Percentiles rank a stretch among this genome's conserved stretches.
Evolutionary conservation across 306 rosid genomes (phyloP).

Genomic region (Quercus dentata): DNA sequence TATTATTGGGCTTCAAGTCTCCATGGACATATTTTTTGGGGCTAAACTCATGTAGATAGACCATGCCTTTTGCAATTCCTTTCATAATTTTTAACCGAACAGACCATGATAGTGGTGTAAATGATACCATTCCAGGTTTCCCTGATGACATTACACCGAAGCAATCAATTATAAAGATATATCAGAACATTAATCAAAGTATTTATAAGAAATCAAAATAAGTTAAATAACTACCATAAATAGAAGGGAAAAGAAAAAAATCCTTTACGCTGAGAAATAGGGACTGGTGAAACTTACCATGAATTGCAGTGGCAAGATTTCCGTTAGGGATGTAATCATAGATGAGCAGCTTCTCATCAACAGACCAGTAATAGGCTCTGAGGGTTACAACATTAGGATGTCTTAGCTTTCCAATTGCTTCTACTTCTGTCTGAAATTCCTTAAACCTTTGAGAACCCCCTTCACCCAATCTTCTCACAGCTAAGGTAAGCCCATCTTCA

Average conservation of each 20-base stretch:
- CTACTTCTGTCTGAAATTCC: conserved; percentile 97
- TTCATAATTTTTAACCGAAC: conserved; percentile 66
- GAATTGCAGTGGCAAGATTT: conserved; percentile 83
- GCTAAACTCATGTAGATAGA: conserved; percentile 86
- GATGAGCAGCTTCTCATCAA: conserved; percentile 95
- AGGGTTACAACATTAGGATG: conserved; percentile 84
- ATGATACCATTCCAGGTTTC: conserved; percentile 59
- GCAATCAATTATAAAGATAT: conserved; percentile 26
- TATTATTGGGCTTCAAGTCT: conserved; percentile 77
- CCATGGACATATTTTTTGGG: conserved; percentile 98
- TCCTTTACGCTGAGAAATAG: background rate
- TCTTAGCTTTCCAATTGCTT: conserved; percentile 91
- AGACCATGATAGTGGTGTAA: conserved; percentile 66
- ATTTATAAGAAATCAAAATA: background rate
- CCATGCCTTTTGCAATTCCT: conserved; percentile 83
- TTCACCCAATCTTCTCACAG: conserved; percentile 95
- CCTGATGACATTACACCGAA: conserved; percentile 43
- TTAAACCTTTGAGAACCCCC: conserved; percentile 98
- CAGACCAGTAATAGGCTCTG: conserved; percentile 97
- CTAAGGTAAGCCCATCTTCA: conserved; percentile 83
- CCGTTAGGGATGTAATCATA: conserved; percentile 90
- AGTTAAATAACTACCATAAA: background rate
- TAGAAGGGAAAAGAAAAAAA: background rate
- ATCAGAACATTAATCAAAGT: background rate
- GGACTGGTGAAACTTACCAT: conserved; percentile 44